Evolutionary conservation across 1,139 yeast genomes (phyloP).

Genomic region (Pichia inconspicua): DNA sequence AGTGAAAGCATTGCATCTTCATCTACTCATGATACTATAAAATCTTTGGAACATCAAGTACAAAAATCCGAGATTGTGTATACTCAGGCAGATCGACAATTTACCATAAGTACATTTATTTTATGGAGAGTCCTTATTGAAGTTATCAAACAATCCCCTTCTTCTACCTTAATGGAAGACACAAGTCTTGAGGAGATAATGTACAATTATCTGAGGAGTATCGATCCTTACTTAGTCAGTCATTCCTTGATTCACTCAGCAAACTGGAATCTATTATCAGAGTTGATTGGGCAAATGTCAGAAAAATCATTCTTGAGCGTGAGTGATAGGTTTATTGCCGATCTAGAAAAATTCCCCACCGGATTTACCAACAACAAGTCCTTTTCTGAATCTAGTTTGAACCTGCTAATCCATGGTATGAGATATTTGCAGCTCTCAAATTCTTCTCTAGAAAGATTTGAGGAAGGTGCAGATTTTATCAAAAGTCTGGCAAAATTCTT

Average conservation of each 20-base stretch:
- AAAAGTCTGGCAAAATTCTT: slow-evolving; percentile 83
- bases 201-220: slow-evolving; percentile 78
- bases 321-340: slow-evolving; percentile 89
- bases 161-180: slow-evolving; percentile 66
- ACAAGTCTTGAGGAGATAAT: slow-evolving; percentile 87
- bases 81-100: slow-evolving; percentile 78
- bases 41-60: slow-evolving; percentile 34
- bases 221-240: slow-evolving; percentile 66
- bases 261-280: slow-evolving; percentile 91
- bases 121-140: slow-evolving; percentile 91
- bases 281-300: slow-evolving; percentile 85
- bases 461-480: slow-evolving; percentile 82
- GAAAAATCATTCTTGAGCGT: slow-evolving; percentile 75
- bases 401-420: slow-evolving; percentile 85
- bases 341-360: slow-evolving; percentile 71
- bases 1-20: slow-evolving; percentile 7
- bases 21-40: slow-evolving; percentile 5
- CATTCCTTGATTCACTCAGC: slow-evolving; percentile 75
- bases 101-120: slow-evolving; percentile 78
- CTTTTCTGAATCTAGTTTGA: slow-evolving; percentile 66
- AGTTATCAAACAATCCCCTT: slow-evolving; percentile 80
- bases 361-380: slow-evolving; percentile 24
- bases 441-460: slow-evolving; percentile 82
- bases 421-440: slow-evolving; percentile 68
- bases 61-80: slow-evolving; percentile 61